Evolutionary conservation across 2,329 filamentous ascomycete genomes (phyloP), one percentile per base, ranked within the genome.

Genomic region (Fusarium brachygibbosum): DNA sequence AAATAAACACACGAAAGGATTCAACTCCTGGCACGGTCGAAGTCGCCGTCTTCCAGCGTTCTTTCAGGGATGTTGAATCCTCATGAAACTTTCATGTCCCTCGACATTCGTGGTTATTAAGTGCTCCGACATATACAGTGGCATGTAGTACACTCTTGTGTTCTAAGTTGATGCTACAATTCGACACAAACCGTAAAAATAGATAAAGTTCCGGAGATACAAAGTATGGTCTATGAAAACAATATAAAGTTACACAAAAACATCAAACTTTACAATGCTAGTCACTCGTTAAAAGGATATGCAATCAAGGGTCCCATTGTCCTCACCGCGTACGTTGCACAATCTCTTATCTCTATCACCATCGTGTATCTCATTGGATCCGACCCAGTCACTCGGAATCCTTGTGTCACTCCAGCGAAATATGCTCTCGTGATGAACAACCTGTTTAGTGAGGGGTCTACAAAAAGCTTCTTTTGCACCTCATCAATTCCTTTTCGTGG

Each of bases 331-430:
- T 7, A 21, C 3, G 32, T 50, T 32, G 21, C 48, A 50, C 48
- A 50, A 50, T 38, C 34, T 21, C 48, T 38, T 38, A 50, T 50
- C 32, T 50, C 32, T 50, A 13, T 50, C 48, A 38, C 10, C 13
- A 17, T 9, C 9, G 4, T 19, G 13, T 21, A 38, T 38, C 23
- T 38, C 17, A 50, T 50, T 50, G 48, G 48, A 50, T 19, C 32
- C 38, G 32, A 17, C 17, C 34, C 48, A 29, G 48, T 21, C 48
- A 50, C 23, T 50, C 32, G 46, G 48, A 50, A 29, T 13, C 28
- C 7, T 50, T 38, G 32, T 29, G 23, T 37, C 14, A 28, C 48
- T 28, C 25, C 6, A 38, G 8, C 13, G 10, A 38, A 13, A 16
- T 6, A 21, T 23, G 48, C 48, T 38, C 48, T 35, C 48, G 48